Evolutionary conservation across 176 grass and related monocot genomes (phyloP), one percentile per base, ranked within the genome.

Genomic region (Paspalum vaginatum): DNA sequence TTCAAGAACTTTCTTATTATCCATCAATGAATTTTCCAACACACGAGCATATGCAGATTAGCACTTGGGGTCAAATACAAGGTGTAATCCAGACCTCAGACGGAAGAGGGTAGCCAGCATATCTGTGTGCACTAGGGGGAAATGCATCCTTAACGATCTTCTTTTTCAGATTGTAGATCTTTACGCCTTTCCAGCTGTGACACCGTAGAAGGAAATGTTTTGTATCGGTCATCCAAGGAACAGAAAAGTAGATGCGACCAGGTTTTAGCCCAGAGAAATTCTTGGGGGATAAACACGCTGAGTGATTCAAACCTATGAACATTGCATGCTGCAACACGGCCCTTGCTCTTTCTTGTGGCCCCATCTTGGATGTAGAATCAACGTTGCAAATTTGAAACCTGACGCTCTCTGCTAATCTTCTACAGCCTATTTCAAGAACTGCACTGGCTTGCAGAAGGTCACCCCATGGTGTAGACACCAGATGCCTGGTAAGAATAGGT

Each of bases 131-230:
- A 25, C 56, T 12, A 25, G 22, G 11, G 56, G 56, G 10, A 59
- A 59, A 21, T 12, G 10, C n/a, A 59, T 1, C 10, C 55, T 24
- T 9, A 58, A 24, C 21, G 8, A 5, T 22, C 17, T 24, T 58
- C 0, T 1, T 0, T 25, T 59, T 2, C 0, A 59, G 24, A 21
- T 25, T 12, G 21, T 59, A 59, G 24, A 59, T 12, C 21, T 21
- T 59, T 21, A 59, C 56, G 11, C 56, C 56, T 59, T 5, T 21
- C n/a, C 56, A 59, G 12, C 5, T 0, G 21, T 21, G 11, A 11
- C 0, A 0, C 11, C 4, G 9, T 22, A 0, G 20, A 58, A 22
- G 22, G 10, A 9, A 59, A 0, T 24, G 3, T 3, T 12, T 5
- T 24, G 21, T 25, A 11, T 59, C 3, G 21, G 12, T 21, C 56